Conservation (phyloP, 2,329 filamentous ascomycete genomes). For the Pseudocercospora fijiensis region DNA sequence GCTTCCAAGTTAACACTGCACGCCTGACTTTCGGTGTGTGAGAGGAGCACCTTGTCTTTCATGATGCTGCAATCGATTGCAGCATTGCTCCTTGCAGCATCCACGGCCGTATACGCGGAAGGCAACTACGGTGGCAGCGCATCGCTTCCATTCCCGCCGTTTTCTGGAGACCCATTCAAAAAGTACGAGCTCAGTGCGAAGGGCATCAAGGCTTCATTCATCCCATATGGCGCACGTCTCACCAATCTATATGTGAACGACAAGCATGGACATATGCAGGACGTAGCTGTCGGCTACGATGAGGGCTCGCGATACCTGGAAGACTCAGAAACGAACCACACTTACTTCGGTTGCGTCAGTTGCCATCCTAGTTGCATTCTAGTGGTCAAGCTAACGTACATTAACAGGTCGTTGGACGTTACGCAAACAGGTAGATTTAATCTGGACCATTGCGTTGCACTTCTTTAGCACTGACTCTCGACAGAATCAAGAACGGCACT, state of each 20-base stretch:
- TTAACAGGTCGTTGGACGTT: slow-evolving; percentile 48
- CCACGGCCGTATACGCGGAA: slow-evolving; percentile 25
- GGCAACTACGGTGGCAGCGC: slow-evolving; percentile 17
- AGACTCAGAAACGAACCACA: slow-evolving; percentile 49
- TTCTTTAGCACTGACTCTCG: slow-evolving; percentile 25
- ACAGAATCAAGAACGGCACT: slow-evolving; percentile 55
- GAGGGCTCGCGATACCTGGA: slow-evolving; percentile 41
- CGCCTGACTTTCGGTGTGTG: background rate
- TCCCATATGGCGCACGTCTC: slow-evolving; percentile 35
- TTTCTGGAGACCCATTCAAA: slow-evolving; percentile 34
- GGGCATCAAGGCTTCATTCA: slow-evolving; percentile 36
- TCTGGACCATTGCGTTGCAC: too few relatives aligned
- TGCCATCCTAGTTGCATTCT: background rate
- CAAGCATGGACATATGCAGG: slow-evolving; percentile 44
- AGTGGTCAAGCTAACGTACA: background rate
- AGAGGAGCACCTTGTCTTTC: background rate
- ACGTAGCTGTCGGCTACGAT: slow-evolving; percentile 54
- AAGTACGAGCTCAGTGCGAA: slow-evolving; percentile 31
- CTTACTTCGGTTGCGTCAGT: slow-evolving; percentile 61
- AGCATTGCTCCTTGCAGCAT: slow-evolving; percentile 29
- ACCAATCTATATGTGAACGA: slow-evolving; percentile 35
- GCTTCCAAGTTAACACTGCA: background rate
- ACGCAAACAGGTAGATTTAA: slow-evolving; percentile 46
- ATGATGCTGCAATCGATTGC: slow-evolving; percentile 21
- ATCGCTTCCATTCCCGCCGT: slow-evolving; percentile 27